These are phyloP conservation scores for Botryotinia convoluta DNA, from an alignment of 2,329 filamentous ascomycete genomes.

Conservation along the genomic window DNA sequence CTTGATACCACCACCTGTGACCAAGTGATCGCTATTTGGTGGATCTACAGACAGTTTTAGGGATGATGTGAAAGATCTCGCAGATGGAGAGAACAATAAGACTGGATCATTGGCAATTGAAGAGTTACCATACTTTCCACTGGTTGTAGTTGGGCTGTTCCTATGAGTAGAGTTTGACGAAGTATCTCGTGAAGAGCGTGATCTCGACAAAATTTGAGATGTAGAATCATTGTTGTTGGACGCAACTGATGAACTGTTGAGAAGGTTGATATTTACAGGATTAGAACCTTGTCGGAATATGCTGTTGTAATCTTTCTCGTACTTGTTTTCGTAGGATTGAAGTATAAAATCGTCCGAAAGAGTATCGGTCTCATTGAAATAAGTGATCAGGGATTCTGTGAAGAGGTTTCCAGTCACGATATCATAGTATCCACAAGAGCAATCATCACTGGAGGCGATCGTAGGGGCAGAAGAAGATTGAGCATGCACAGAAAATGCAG, in stretches of 20 bases:
- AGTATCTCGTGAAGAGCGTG: background rate
- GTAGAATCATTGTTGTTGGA: background rate
- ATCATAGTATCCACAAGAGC: conserved; percentile 48
- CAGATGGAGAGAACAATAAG: background rate
- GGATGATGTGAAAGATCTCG: background rate
- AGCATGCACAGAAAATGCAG: background rate
- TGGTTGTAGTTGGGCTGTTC: too few species aligned
- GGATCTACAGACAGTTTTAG: conserved; percentile 22
- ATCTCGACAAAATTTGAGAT: background rate
- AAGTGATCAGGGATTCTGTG: conserved; percentile 48
- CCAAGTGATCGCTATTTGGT: conserved; percentile 31
- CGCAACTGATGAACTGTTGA: conserved; percentile 27
- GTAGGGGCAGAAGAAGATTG: background rate
- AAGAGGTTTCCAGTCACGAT: conserved; percentile 40
- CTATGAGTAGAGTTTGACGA: background rate
- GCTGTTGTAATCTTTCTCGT: conserved; percentile 48
- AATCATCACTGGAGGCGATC: conserved; percentile 34
- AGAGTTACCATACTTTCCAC: background rate
- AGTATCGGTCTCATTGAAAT: conserved; percentile 48
- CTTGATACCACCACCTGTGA: conserved; percentile 45
- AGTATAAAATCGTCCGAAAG: conserved; percentile 40
- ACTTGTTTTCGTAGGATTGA: conserved; percentile 44
- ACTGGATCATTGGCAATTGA: background rate
- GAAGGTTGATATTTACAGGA: conserved; percentile 41
- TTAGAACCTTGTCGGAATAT: conserved; percentile 45